These are phyloP conservation scores for Fusarium sp. DNA, from an alignment of 2,329 filamentous ascomycete genomes.

Conservation along the genomic window DNA sequence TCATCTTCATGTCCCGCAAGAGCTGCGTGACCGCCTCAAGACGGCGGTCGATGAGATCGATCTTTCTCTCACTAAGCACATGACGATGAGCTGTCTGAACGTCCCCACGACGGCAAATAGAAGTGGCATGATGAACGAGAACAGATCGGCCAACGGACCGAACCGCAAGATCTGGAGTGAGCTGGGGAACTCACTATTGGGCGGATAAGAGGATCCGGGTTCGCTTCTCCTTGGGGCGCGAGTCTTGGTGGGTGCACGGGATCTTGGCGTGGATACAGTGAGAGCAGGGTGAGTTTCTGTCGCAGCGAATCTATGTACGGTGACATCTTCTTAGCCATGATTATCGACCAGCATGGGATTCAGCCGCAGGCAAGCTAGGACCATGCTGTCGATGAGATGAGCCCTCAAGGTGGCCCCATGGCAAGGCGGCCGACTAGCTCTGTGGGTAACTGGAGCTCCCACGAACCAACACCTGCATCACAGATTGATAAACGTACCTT, in stretches of 20 bases:
- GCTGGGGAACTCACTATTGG: conserved; percentile 49
- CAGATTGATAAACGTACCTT: conserved; percentile 44
- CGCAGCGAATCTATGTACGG: conserved; percentile 49
- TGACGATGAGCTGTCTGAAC: neutral
- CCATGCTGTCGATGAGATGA: conserved; percentile 1
- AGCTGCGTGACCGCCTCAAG: conserved; percentile 50
- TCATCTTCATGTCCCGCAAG: conserved; percentile 49
- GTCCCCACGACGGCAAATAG: neutral
- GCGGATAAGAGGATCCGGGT: conserved; percentile 52
- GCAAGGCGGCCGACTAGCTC: neutral
- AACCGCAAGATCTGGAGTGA: neutral
- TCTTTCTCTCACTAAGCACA: conserved; percentile 51
- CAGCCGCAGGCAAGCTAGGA: neutral
- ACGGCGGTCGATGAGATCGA: conserved; percentile 52
- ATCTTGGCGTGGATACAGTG: conserved; percentile 53
- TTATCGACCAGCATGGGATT: neutral
- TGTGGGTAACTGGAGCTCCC: conserved; percentile 1
- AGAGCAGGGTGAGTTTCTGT: conserved; percentile 52
- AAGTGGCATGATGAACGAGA: neutral
- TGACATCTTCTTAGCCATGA: conserved; percentile 16
- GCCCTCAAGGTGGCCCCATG: neutral
- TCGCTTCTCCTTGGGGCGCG: conserved; percentile 51
- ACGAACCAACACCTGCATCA: neutral
- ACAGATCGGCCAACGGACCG: neutral
- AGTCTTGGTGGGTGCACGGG: conserved; percentile 50